Conservation (phyloP, 495 filamentous ascomycete species). For the Penicillium longicatenatum region DNA sequence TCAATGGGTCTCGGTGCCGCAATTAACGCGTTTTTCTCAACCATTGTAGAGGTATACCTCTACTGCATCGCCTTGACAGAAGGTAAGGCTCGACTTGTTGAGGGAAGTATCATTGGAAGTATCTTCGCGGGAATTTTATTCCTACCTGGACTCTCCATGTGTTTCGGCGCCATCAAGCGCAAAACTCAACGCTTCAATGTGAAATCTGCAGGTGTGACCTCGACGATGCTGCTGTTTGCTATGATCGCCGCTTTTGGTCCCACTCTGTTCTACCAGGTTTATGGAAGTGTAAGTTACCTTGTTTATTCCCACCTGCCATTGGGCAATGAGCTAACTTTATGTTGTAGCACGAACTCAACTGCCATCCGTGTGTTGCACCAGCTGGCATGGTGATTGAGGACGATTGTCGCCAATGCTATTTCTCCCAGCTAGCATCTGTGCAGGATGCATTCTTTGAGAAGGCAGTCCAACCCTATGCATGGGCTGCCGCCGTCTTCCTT, state of each 20-base stretch:
- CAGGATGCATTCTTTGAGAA: slow-evolving; percentile 84
- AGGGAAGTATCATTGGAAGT: slow-evolving; percentile 95
- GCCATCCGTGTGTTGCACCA: slow-evolving; percentile 68
- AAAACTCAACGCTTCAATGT: slow-evolving; percentile 99
- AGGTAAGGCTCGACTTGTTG: slow-evolving; percentile 89
- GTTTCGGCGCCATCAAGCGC: slow-evolving; percentile 94
- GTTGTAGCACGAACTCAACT: slow-evolving; percentile 83
- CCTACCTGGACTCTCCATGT: slow-evolving; percentile 97
- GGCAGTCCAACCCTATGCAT: slow-evolving; percentile 92
- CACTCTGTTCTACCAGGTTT: slow-evolving; percentile 98
- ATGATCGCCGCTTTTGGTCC: slow-evolving; percentile 97
- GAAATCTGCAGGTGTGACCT: slow-evolving; percentile 93
- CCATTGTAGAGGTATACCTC: slow-evolving; percentile 95
- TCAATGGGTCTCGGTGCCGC: slow-evolving; percentile 99
- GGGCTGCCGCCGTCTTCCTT: slow-evolving; percentile 77
- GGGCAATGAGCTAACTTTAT: slow-evolving; percentile 25
- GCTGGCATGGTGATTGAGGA: slow-evolving; percentile 49
- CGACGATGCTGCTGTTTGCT: slow-evolving; percentile 97
- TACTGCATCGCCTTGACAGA: slow-evolving; percentile 94
- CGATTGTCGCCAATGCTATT: slow-evolving; percentile 90
- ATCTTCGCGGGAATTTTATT: slow-evolving; percentile 97
- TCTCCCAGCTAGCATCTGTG: slow-evolving; percentile 83
- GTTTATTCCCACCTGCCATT: not conserved
- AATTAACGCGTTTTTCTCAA: slow-evolving; percentile 99
- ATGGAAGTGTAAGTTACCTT: slow-evolving; percentile 73